phyloP scores from a whole-genome alignment of 2,329 filamentous ascomycete species.

The Ceratocystis alfenasii region DNA sequence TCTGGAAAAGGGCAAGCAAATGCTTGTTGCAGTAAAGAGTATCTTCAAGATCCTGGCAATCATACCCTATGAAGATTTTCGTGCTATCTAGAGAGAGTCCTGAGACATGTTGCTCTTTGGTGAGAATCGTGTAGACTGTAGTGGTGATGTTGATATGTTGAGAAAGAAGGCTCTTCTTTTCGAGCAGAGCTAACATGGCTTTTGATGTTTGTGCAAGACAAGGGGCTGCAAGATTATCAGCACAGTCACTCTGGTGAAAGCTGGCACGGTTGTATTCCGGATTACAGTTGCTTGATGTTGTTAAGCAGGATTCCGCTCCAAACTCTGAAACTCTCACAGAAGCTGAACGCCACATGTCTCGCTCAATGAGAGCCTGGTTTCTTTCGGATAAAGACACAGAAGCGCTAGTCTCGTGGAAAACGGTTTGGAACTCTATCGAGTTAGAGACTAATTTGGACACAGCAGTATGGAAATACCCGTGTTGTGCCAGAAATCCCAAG shows the following conservation, averaged over 20 bases:
- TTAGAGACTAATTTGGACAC: constrained; percentile 24
- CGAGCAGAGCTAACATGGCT: neutral
- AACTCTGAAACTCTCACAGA: neutral
- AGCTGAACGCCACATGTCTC: neutral
- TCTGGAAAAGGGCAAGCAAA: neutral
- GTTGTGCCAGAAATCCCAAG: constrained; percentile 35
- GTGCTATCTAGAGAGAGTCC: neutral
- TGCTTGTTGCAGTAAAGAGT: neutral
- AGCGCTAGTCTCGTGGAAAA: neutral
- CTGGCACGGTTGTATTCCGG: neutral
- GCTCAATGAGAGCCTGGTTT: neutral
- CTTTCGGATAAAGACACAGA: neutral
- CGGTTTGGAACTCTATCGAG: neutral
- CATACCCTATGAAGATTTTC: neutral
- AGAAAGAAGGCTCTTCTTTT: neutral
- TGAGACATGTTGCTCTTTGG: neutral
- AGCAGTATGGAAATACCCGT: constrained; percentile 32
- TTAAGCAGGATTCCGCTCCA: neutral
- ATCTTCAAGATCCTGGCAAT: neutral
- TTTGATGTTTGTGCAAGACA: neutral
- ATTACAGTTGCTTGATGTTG: neutral
- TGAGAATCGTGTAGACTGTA: neutral
- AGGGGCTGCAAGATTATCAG: neutral
- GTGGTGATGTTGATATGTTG: neutral
- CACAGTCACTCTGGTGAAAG: neutral